Base-by-base conservation (phyloP, 108 stramenopile genomes). In the Nitzschia palea region DNA sequence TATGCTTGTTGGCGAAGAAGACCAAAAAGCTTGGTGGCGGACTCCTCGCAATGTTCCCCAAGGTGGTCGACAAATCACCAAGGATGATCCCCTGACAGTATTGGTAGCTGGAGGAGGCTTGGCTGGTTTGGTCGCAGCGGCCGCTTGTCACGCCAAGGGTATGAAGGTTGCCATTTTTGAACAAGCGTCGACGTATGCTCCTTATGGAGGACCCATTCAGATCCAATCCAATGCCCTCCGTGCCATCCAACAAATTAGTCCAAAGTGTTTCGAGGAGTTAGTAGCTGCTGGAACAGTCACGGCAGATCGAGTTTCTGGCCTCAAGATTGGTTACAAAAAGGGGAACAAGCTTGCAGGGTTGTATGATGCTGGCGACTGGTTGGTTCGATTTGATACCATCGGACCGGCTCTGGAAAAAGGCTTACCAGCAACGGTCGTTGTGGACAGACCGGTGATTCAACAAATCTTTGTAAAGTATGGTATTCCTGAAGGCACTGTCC, bases 171-270 rank as follows among this genome's bases (percentile, higher is more conserved):
- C 91, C 26, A 84, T 95, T 57, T 95, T 95, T 58, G 94, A 95
- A 71, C 94, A 95, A 77, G 94, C 94, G 12, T 82, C 83, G 20
- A 75, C 76, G 15, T 95, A 95, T 67, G 91, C 94, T 53, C 94
- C 95, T 30, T 98, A 97, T 58, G 97, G 97, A 35, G 97, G 97
- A 29, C 97, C 96, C n/a, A 98, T 98, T 75, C 97, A 98, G 77
- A 93, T 98, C 42, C 95, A 96, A 68, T 92, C 90, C 52, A 98
- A 98, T 70, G 97, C 97, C 6, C 76, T 98, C 47, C 68, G 91
- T n/a, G 91, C 95, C 23, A 73, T 98, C 55, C 69, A 96, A 77
- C 85, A 88, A 22, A 96, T 98, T 83, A 93, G 90, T 65, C 77
- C 83, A 8, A 64, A 55, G 8, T 67, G 91, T 51, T 97, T 69